Evolutionary conservation across 441 rosid species (phyloP).

Genomic region (Euphorbia celastroides): DNA sequence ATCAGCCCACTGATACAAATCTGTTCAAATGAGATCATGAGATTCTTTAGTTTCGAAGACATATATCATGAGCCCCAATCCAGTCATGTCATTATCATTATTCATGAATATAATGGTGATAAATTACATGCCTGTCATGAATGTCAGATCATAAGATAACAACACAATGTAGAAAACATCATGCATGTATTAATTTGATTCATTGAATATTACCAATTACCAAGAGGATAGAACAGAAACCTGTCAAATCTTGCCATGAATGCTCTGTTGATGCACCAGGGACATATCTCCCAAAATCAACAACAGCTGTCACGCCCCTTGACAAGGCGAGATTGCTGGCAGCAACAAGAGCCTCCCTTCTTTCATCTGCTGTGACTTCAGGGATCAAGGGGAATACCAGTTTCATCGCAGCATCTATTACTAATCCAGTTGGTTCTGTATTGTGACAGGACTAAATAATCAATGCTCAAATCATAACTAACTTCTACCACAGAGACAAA

Average conservation of each 20-base stretch:
- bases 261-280: slow-evolving; percentile 60
- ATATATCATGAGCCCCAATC: neutral
- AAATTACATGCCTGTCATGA: neutral
- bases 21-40: slow-evolving; percentile 34
- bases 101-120: neutral
- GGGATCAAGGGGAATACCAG: slow-evolving; percentile 51
- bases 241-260: slow-evolving; percentile 89
- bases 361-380: slow-evolving; percentile 60
- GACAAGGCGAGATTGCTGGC: slow-evolving; percentile 70
- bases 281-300: slow-evolving; percentile 80
- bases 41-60: neutral
- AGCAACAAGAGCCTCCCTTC: slow-evolving; percentile 73
- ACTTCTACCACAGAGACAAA: neutral
- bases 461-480: neutral
- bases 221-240: slow-evolving; percentile 28
- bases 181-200: neutral
- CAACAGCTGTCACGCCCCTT: slow-evolving; percentile 80
- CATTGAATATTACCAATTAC: neutral
- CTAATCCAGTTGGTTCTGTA: slow-evolving; percentile 81
- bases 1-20: slow-evolving; percentile 85
- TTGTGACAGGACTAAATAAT: slow-evolving; percentile 9
- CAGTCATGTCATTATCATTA: neutral
- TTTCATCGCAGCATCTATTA: slow-evolving; percentile 85
- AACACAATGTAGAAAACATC: slow-evolving; percentile 2
- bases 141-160: neutral